These are phyloP conservation scores for Raphanus hybrid DNA, from an alignment of 441 rosid species.

Conservation along the genomic window DNA sequence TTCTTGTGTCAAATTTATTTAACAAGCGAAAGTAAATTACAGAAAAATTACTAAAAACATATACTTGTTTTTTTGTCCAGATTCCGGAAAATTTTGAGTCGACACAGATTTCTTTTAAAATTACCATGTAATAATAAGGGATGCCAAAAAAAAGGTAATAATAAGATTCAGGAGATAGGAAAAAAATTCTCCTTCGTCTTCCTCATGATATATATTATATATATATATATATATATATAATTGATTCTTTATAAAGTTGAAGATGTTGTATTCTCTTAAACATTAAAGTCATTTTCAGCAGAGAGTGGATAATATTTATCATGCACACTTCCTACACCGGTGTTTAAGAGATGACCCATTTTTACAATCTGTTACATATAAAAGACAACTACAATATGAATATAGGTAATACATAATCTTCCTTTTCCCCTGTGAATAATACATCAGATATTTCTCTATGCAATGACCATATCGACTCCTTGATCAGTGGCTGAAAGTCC, in stretches of 20 bases:
- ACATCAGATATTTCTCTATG: neutral
- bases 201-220: neutral
- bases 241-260: neutral
- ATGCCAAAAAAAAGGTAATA: neutral
- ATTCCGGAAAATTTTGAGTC: neutral
- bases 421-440: neutral
- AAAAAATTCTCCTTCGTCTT: neutral
- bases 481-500: constrained; percentile 36
- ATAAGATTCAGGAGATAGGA: neutral
- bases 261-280: neutral
- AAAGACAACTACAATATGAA: neutral
- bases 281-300: neutral
- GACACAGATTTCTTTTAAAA: neutral
- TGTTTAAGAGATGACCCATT: neutral
- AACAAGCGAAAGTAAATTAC: neutral
- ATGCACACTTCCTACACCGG: neutral
- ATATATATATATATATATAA: too few species aligned
- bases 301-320: neutral
- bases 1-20: neutral
- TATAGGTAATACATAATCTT: neutral
- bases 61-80: neutral
- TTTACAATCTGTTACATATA: constrained; percentile 2
- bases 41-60: neutral
- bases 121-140: neutral
- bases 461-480: constrained; percentile 34